Conservation (phyloP, 345 rosid genomes). For the Theobroma cacao region DNA sequence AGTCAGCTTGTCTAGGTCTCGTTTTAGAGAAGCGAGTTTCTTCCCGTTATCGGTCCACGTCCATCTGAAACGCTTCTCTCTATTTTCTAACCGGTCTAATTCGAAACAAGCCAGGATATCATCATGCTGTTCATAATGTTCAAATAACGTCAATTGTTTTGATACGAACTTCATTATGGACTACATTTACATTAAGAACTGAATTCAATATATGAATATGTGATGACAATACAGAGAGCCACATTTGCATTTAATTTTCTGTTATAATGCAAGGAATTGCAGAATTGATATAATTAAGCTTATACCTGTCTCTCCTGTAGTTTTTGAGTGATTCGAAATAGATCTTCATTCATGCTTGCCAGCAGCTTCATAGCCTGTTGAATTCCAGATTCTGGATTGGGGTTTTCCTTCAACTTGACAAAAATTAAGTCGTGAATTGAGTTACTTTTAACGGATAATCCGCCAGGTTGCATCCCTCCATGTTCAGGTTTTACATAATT, state of each 20-base stretch:
- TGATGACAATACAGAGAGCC: no score
- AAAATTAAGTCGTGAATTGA: not conserved
- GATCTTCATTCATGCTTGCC: not conserved
- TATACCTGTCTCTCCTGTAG: not conserved
- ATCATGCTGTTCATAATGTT: not conserved
- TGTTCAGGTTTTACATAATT: not conserved
- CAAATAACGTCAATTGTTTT: not conserved
- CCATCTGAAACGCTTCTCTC: not conserved
- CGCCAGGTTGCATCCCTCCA: not conserved
- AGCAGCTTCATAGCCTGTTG: not conserved
- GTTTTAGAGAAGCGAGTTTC: not conserved
- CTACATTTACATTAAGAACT: no score
- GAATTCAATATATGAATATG: no score
- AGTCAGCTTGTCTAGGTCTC: conserved; percentile 2
- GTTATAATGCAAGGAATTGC: no score
- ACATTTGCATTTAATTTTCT: no score
- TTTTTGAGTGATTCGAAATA: not conserved
- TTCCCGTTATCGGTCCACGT: not conserved
- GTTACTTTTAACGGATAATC: no score
- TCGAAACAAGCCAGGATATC: not conserved
- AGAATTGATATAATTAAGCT: no score
- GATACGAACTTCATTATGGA: not conserved
- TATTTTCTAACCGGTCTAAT: not conserved
- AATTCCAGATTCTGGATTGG: not conserved
- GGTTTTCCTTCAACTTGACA: not conserved